Evolutionary conservation across 2,329 filamentous ascomycete genomes (phyloP).

Genomic region (Trematosphaeria pertusa): DNA sequence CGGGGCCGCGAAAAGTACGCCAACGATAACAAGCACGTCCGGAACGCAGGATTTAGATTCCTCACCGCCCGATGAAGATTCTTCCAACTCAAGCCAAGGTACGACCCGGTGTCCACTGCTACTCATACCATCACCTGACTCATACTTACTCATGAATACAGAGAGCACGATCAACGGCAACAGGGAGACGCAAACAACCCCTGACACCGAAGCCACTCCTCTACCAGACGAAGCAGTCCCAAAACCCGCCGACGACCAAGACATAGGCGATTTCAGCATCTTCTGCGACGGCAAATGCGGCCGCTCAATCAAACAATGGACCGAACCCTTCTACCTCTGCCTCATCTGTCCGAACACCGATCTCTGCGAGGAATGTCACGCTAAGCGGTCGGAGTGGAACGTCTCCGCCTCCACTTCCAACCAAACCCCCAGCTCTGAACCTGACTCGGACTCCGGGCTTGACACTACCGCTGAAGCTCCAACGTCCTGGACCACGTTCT

Average conservation of each 20-base stretch:
- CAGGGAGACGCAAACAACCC: neutral
- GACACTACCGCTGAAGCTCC: neutral
- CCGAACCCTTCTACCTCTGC: conserved; percentile 19
- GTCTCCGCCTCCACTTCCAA: neutral
- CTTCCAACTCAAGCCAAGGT: neutral
- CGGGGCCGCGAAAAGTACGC: neutral
- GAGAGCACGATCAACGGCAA: neutral
- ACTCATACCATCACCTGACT: too few relatives aligned
- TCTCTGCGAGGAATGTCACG: conserved; percentile 20
- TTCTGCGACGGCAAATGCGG: conserved; percentile 15
- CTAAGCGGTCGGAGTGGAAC: conserved; percentile 11
- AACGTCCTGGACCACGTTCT: conserved; percentile 8
- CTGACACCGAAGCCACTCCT: neutral
- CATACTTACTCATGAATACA: too few relatives aligned
- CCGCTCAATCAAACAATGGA: conserved; percentile 1
- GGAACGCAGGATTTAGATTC: neutral
- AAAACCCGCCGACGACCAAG: neutral
- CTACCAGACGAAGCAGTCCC: conserved; percentile 1
- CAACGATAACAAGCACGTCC: neutral
- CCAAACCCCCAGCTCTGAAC: neutral
- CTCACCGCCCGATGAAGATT: neutral
- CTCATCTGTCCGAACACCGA: conserved; percentile 19
- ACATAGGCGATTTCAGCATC: conserved; percentile 3
- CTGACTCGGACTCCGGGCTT: neutral
- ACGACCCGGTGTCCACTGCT: neutral